These are phyloP conservation scores for Xylariaceae sp. DNA, from an alignment of 2,329 filamentous ascomycete genomes.

Conservation along the genomic window DNA sequence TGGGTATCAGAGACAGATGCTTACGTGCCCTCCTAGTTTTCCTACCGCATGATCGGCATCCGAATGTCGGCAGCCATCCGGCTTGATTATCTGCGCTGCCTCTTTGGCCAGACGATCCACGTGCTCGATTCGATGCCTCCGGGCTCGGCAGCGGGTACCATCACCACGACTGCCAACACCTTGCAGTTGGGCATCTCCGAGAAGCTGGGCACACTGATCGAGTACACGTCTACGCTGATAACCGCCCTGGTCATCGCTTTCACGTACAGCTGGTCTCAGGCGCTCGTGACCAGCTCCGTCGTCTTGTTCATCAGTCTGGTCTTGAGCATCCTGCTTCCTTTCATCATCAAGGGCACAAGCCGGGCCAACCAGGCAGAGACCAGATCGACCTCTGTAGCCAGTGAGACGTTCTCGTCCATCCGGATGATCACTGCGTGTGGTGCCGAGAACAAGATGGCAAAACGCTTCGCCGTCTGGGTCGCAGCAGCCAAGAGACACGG, in stretches of 20 bases:
- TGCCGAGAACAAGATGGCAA: slow-evolving; percentile 49
- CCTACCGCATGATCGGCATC: slow-evolving; percentile 57
- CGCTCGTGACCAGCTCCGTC: slow-evolving; percentile 52
- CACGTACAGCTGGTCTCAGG: slow-evolving; percentile 52
- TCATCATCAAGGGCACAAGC: slow-evolving; percentile 48
- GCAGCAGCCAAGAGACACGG: slow-evolving; percentile 48
- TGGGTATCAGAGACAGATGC: background rate
- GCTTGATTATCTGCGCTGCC: slow-evolving; percentile 56
- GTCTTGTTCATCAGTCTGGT: slow-evolving; percentile 51
- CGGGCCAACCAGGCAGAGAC: slow-evolving; percentile 47
- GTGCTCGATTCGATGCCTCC: slow-evolving; percentile 62
- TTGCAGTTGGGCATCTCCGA: slow-evolving; percentile 62
- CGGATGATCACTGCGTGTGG: slow-evolving; percentile 60
- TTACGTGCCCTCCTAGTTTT: slow-evolving; percentile 37
- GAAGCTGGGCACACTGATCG: slow-evolving; percentile 54
- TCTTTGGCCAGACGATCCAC: slow-evolving; percentile 62
- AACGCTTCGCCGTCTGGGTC: slow-evolving; percentile 50
- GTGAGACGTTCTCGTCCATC: slow-evolving; percentile 54
- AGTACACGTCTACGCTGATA: slow-evolving; percentile 48
- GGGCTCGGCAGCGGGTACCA: slow-evolving; percentile 56
- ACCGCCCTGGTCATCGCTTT: slow-evolving; percentile 52
- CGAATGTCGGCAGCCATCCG: slow-evolving; percentile 57
- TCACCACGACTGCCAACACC: slow-evolving; percentile 58
- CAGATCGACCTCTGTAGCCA: slow-evolving; percentile 54
- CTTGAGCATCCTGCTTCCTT: slow-evolving; percentile 45